phyloP scores from a whole-genome alignment of 805 yeast genomes.

The Lachancea sp. region DNA sequence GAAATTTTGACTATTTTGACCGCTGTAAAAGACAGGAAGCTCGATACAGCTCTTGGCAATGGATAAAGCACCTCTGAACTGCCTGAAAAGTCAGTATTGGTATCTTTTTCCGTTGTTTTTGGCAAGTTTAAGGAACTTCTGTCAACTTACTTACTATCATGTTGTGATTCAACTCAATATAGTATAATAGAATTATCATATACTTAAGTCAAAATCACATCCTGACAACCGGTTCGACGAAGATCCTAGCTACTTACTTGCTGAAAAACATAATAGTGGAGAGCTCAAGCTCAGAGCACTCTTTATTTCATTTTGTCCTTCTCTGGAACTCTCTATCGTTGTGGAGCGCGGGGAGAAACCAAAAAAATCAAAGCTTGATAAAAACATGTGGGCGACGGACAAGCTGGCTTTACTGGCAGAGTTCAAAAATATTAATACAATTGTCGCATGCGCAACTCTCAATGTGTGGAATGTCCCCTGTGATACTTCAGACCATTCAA shows the following conservation, averaged over 20 bases:
- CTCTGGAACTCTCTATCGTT: background rate
- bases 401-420: background rate
- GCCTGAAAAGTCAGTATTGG: too few relatives aligned
- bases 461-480: slow-evolving; percentile 97
- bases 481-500: slow-evolving; percentile 94
- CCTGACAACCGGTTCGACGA: background rate
- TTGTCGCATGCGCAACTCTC: slow-evolving; percentile 11
- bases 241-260: background rate
- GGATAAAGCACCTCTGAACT: too few relatives aligned
- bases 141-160: background rate
- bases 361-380: background rate
- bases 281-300: background rate
- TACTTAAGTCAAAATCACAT: background rate
- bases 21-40: background rate
- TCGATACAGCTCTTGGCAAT: background rate
- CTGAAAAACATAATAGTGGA: background rate
- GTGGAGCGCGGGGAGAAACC: background rate
- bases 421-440: slow-evolving; percentile 5
- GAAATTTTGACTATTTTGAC: background rate
- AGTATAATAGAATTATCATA: background rate
- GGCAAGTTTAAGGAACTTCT: background rate
- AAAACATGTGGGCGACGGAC: background rate
- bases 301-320: background rate
- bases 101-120: too few relatives aligned
- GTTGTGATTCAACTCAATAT: background rate